phyloP scores from a whole-genome alignment of 345 rosid genomes.

The Heritiera fomes region DNA sequence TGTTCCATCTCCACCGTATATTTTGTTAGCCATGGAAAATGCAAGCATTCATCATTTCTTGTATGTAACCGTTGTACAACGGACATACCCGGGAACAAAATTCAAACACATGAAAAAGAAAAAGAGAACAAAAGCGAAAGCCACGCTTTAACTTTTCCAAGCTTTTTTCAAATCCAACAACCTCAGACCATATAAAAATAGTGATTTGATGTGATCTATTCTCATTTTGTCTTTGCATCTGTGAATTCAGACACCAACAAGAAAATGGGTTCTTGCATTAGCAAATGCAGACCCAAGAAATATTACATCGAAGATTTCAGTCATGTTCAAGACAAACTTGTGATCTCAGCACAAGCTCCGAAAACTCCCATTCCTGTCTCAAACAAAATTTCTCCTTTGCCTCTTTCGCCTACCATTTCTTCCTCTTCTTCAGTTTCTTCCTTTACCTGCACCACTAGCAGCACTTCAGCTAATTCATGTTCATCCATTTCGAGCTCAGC shows the following conservation, averaged over 20 bases:
- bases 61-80: slow-evolving; percentile 48
- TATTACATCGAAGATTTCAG: slow-evolving; percentile 33
- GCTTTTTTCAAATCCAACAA: slow-evolving; percentile 23
- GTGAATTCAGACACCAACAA: slow-evolving; percentile 17
- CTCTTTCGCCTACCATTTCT: slow-evolving; percentile 46
- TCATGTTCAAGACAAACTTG: slow-evolving; percentile 66
- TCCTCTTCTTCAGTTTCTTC: slow-evolving; percentile 33
- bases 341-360: slow-evolving; percentile 44
- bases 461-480: slow-evolving; percentile 34
- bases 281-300: slow-evolving; percentile 64
- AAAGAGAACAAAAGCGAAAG: not conserved
- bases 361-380: slow-evolving; percentile 26
- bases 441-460: slow-evolving; percentile 37
- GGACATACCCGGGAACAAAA: slow-evolving; percentile 47
- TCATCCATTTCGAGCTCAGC: slow-evolving; percentile 52
- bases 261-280: slow-evolving; percentile 80
- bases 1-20: too few species aligned
- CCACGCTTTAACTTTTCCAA: not conserved
- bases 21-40: not conserved
- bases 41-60: slow-evolving; percentile 1
- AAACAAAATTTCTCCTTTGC: slow-evolving; percentile 44
- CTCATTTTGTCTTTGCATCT: not conserved
- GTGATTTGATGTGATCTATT: not conserved
- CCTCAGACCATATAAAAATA: slow-evolving; percentile 13
- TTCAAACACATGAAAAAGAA: slow-evolving; percentile 40